phyloP scores from a whole-genome alignment of 106 monocot genomes.

The Alisma plantagoaquatica region DNA sequence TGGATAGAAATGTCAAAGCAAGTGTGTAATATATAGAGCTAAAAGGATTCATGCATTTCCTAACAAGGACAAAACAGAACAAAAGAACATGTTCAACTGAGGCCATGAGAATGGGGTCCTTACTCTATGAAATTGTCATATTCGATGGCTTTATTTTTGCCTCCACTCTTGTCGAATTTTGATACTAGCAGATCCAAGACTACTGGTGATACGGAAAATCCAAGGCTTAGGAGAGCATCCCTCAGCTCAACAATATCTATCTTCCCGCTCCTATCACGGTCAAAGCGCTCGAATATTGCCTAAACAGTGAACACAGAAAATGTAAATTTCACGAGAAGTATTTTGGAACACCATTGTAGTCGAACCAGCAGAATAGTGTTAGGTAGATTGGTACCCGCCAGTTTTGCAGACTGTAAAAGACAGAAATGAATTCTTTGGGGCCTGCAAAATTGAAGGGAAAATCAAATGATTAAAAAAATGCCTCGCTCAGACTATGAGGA shows the following conservation, averaged over 20 bases:
- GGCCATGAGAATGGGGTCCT: conserved; percentile 4
- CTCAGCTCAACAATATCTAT: conserved; percentile 71
- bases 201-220: conserved; percentile 64
- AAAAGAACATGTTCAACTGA: neutral
- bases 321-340: neutral
- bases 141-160: conserved; percentile 61
- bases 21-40: neutral
- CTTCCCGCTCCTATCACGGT: conserved; percentile 90
- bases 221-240: conserved; percentile 86
- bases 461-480: no score
- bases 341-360: neutral
- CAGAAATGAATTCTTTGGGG: conserved; percentile 77
- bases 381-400: conserved; percentile 53
- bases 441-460: conserved; percentile 22
- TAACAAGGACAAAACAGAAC: neutral
- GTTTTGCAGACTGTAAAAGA: conserved; percentile 95
- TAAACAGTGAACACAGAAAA: conserved; percentile 11
- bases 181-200: conserved; percentile 77
- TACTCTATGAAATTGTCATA: conserved; percentile 99
- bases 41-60: no score
- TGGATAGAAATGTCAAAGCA: neutral
- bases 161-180: conserved; percentile 79
- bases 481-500: no score
- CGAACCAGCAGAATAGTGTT: neutral
- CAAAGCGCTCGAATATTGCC: conserved; percentile 86